phyloP scores from a whole-genome alignment of 345 rosid genomes.

The Syzygium jambos region DNA sequence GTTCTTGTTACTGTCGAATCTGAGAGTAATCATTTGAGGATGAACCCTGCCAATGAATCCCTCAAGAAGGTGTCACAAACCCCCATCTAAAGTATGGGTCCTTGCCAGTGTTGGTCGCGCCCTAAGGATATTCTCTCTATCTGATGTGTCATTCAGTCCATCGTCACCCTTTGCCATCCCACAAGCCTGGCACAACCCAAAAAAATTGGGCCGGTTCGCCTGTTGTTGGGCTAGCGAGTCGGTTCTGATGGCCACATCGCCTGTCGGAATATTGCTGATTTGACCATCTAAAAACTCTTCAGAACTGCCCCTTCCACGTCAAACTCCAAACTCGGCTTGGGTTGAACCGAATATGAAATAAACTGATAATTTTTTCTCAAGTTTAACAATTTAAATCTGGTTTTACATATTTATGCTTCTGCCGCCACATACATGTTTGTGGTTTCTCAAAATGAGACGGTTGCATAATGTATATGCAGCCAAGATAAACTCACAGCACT shows the following conservation, averaged over 20 bases:
- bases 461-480: background rate
- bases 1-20: too few relatives aligned
- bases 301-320: too few relatives aligned
- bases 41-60: too few relatives aligned
- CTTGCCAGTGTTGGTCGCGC: too few relatives aligned
- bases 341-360: too few relatives aligned
- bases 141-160: too few relatives aligned
- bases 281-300: background rate
- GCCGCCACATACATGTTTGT: background rate
- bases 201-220: background rate
- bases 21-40: too few relatives aligned
- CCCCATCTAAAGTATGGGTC: too few relatives aligned
- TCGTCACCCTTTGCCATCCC: background rate
- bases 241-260: background rate
- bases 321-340: too few relatives aligned
- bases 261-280: rapidly evolving
- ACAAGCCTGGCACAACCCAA: background rate
- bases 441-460: background rate
- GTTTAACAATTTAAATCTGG: background rate
- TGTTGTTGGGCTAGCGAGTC: background rate
- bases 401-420: background rate
- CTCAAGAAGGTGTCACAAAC: too few relatives aligned
- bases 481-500: background rate
- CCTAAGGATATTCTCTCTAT: too few relatives aligned
- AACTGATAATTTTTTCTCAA: too few relatives aligned